Percentiles rank a stretch among this genome's conserved stretches.
phyloP scores from a whole-genome alignment of 345 rosid genomes.

The Gossypium turneri region DNA sequence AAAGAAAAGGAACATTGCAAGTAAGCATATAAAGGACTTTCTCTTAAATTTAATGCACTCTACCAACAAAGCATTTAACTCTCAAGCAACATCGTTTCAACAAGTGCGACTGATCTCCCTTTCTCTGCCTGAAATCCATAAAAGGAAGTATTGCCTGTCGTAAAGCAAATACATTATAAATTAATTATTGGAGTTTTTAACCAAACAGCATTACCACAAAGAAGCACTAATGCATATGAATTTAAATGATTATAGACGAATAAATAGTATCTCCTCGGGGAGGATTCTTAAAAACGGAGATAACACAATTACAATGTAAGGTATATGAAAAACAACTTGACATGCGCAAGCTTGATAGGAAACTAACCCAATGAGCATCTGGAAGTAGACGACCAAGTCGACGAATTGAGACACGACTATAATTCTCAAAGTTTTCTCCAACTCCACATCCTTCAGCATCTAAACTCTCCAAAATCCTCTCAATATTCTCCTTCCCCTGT shows the following conservation, averaged over 20 bases:
- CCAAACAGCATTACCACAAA: neutral
- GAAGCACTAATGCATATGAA: neutral
- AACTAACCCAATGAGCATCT: slow-evolving; percentile 74
- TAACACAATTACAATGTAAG: neutral
- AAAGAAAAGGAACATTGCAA: neutral
- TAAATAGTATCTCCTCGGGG: neutral
- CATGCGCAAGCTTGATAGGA: neutral
- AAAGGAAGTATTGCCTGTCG: slow-evolving; percentile 55
- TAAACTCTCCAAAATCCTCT: slow-evolving; percentile 48
- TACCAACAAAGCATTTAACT: slow-evolving; percentile 75
- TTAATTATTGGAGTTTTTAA: neutral
- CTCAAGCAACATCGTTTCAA: slow-evolving; percentile 58
- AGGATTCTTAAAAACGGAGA: neutral
- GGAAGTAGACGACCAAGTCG: slow-evolving; percentile 86
- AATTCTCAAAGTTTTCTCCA: slow-evolving; percentile 43
- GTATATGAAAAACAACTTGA: neutral
- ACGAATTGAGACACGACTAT: slow-evolving; percentile 57
- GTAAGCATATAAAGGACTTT: neutral
- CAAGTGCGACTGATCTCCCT: slow-evolving; percentile 45
- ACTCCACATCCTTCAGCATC: slow-evolving; percentile 41
- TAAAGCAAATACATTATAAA: slow-evolving; percentile 5
- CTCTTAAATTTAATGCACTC: slow-evolving; percentile 6
- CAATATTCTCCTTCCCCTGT: slow-evolving; percentile 70
- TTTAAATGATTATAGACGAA: neutral
- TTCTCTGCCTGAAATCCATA: slow-evolving; percentile 49